Percentiles rank a stretch among this genome's conserved stretches.
Conservation (phyloP, 2,329 filamentous ascomycete genomes). For the Microcera coccophila region DNA sequence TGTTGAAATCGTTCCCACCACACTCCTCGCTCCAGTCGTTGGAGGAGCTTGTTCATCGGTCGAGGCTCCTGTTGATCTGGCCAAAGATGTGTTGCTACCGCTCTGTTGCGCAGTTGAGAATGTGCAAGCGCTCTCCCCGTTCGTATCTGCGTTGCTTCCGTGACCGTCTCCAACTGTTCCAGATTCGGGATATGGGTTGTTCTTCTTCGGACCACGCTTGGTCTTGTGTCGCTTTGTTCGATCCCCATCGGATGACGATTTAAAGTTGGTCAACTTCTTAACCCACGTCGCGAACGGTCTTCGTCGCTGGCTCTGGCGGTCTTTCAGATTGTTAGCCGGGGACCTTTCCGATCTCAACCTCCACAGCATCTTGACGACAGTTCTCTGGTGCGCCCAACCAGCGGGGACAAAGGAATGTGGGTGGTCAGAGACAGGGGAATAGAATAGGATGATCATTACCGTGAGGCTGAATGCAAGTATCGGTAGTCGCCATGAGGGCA, state of each 20-base stretch:
- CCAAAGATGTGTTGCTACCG: slow-evolving; percentile 52
- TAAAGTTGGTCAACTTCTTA: slow-evolving; percentile 87
- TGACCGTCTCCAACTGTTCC: slow-evolving; percentile 48
- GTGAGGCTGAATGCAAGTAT: slow-evolving; percentile 23
- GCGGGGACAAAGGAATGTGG: neutral
- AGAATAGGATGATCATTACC: slow-evolving; percentile 13
- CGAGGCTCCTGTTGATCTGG: slow-evolving; percentile 58
- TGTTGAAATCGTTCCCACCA: slow-evolving; percentile 77
- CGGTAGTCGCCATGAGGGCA: slow-evolving; percentile 25
- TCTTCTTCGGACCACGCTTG: slow-evolving; percentile 63
- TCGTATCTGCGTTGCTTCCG: slow-evolving; percentile 19
- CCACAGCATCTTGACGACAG: neutral
- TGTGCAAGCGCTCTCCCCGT: slow-evolving; percentile 48
- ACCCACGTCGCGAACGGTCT: slow-evolving; percentile 91
- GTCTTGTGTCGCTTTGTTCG: slow-evolving; percentile 40
- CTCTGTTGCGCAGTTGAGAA: slow-evolving; percentile 52
- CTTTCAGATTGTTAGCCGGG: slow-evolving; percentile 45
- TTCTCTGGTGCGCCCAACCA: neutral
- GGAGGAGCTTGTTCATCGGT: slow-evolving; percentile 54
- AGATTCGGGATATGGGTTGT: slow-evolving; percentile 90
- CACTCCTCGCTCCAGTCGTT: slow-evolving; percentile 65
- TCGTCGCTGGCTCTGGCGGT: slow-evolving; percentile 64
- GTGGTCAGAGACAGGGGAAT: slow-evolving; percentile 1
- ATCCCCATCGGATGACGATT: slow-evolving; percentile 62
- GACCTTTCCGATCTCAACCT: neutral